Percentiles rank a stretch among this genome's conserved stretches.
phyloP scores from a whole-genome alignment of 805 yeast species.

The Spathaspora boniae region DNA sequence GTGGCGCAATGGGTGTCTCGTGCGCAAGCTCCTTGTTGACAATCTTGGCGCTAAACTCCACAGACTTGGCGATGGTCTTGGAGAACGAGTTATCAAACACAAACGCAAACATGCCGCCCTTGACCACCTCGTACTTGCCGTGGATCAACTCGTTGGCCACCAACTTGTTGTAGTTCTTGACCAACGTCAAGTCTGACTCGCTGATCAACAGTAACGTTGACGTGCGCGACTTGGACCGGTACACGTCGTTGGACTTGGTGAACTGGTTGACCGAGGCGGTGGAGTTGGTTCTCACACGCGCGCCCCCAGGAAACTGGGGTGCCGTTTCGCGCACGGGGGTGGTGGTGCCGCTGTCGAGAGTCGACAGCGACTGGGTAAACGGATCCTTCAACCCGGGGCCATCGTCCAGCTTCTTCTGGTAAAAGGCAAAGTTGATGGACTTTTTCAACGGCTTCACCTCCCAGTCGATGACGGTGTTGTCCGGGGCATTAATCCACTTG shows the following conservation, averaged over 20 bases:
- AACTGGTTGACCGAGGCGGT: conserved; percentile 12
- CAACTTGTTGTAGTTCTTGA: conserved; percentile 54
- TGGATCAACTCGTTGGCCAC: conserved; percentile 56
- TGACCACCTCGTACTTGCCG: conserved; percentile 56
- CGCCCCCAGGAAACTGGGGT: conserved; percentile 5
- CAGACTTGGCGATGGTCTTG: conserved; percentile 77
- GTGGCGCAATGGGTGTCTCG: conserved; percentile 3
- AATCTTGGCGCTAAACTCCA: conserved; percentile 53
- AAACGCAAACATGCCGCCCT: conserved; percentile 78
- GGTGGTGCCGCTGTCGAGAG: conserved; percentile 2
- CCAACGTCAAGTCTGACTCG: conserved; percentile 44
- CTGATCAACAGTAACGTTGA: conserved; percentile 36
- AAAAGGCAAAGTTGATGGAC: conserved; percentile 40
- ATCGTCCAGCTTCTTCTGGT: conserved; percentile 27
- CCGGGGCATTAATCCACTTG: conserved; percentile 84
- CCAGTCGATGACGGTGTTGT: conserved; percentile 65
- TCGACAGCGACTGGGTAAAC: conserved; percentile 8
- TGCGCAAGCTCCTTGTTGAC: background rate
- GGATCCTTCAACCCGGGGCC: conserved; percentile 4
- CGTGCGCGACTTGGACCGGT: conserved; percentile 33
- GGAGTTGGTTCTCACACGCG: conserved; percentile 11
- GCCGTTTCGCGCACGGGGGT: background rate
- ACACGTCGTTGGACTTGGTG: conserved; percentile 7
- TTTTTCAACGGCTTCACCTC: conserved; percentile 69
- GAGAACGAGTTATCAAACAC: conserved; percentile 91